A percentile compares a stretch with the other conserved stretches of the same genome.
phyloP scores from a whole-genome alignment of 495 filamentous ascomycete genomes.

The Neurospora pannonica region DNA sequence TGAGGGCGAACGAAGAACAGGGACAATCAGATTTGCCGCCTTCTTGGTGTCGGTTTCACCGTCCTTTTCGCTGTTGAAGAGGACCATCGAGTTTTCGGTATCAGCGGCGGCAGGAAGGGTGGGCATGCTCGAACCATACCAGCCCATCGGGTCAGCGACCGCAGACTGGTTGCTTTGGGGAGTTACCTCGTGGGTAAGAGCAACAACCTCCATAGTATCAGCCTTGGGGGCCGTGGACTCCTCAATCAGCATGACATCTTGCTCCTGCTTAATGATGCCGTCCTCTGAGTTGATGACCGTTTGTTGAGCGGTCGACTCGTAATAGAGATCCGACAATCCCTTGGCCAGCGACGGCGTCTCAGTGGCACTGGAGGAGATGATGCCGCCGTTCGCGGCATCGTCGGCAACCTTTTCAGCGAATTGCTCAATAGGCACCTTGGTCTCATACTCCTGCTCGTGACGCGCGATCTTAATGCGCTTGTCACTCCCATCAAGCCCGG shows the following conservation, averaged over 20 bases:
- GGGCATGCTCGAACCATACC: conserved; percentile 2
- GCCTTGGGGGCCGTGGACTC: not conserved
- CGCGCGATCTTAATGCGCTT: conserved; percentile 35
- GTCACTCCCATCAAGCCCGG: conserved; percentile 16
- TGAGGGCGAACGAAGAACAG: conserved; percentile 10
- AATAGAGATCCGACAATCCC: conserved; percentile 1
- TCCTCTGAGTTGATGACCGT: not conserved
- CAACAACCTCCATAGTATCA: not conserved
- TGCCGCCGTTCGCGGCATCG: not conserved
- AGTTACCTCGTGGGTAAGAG: not conserved
- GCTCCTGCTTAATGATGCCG: not conserved
- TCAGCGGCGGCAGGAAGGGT: not conserved
- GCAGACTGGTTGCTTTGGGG: not conserved
- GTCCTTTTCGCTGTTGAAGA: not conserved
- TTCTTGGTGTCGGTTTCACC: not conserved
- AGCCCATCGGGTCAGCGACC: not conserved
- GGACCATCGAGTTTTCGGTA: not conserved
- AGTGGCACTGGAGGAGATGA: not conserved
- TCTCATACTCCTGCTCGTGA: conserved; percentile 14
- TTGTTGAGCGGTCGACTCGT: conserved; percentile 1
- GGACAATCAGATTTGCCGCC: conserved; percentile 7
- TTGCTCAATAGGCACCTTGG: not conserved
- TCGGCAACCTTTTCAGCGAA: not conserved
- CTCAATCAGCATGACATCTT: not conserved
- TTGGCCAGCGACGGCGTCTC: not conserved